A percentile compares a stretch with the other conserved stretches of the same genome.
Conservation (phyloP, 495 filamentous ascomycete species). For the Choiromyces venosus region DNA sequence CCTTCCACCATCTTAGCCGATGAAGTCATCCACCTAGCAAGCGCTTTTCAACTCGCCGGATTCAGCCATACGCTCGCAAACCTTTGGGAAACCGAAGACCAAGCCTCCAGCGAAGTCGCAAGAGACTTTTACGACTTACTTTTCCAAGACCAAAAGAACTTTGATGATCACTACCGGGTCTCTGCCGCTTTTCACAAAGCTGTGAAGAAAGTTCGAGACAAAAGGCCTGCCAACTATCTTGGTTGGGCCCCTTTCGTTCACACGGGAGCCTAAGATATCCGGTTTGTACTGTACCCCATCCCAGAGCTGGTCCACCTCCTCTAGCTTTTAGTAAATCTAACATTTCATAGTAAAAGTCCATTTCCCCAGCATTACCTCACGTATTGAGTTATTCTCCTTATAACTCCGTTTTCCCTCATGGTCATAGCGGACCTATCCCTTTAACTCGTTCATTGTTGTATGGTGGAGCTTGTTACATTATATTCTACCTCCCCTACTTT, state of each 20-base stretch:
- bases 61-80: slow-evolving; percentile 44
- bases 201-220: slow-evolving; percentile 11
- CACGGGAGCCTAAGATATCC: slow-evolving; percentile 19
- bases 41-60: slow-evolving; percentile 43
- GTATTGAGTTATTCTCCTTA: too few species aligned
- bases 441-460: too few species aligned
- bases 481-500: too few species aligned
- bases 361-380: too few species aligned
- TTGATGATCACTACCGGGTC: slow-evolving; percentile 5
- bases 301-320: too few species aligned
- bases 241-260: slow-evolving; percentile 26
- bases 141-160: slow-evolving; percentile 2
- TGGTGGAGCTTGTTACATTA: too few species aligned
- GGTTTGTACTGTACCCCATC: too few species aligned
- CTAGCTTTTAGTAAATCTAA: too few species aligned
- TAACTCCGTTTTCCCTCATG: too few species aligned
- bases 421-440: too few species aligned
- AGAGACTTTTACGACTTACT: slow-evolving; percentile 18
- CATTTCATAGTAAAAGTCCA: too few species aligned
- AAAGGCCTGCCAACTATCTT: neutral
- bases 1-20: slow-evolving; percentile 24
- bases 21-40: slow-evolving; percentile 42
- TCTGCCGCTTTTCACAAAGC: slow-evolving; percentile 22
- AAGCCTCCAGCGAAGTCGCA: slow-evolving; percentile 10
- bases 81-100: slow-evolving; percentile 35